phyloP scores from a whole-genome alignment of 257 asterid genomes.

The Penstemon barbatus region DNA sequence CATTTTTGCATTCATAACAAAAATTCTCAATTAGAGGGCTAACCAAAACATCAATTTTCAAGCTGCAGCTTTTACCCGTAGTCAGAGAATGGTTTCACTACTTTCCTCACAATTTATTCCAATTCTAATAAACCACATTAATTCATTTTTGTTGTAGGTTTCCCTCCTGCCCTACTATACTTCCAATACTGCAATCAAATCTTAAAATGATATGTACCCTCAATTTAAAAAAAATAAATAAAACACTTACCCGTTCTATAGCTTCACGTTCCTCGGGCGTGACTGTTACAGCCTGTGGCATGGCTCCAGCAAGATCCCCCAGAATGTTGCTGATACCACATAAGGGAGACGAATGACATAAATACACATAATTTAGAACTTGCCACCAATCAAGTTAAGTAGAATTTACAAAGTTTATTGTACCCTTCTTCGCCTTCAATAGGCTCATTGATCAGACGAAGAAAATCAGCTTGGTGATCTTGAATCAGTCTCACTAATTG shows the following conservation, averaged over 20 bases:
- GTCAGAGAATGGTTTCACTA: no score
- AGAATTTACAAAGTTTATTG: not conserved
- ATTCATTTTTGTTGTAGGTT: no score
- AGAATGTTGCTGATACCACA: constrained; percentile 41
- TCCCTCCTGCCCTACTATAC: no score
- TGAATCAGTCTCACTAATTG: constrained; percentile 71
- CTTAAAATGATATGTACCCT: no score
- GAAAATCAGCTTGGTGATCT: constrained; percentile 83
- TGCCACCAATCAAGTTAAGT: constrained; percentile 1
- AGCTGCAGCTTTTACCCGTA: no score
- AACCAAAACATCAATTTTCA: no score
- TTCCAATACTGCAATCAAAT: no score
- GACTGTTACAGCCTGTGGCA: constrained; percentile 53
- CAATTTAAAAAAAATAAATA: not conserved
- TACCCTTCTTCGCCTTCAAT: constrained; percentile 84
- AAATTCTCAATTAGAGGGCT: no score
- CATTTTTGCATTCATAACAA: no score
- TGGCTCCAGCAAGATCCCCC: constrained; percentile 62
- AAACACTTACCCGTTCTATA: constrained; percentile 59
- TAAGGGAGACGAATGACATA: constrained; percentile 10
- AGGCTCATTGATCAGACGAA: constrained; percentile 84
- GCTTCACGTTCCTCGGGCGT: constrained; percentile 42
- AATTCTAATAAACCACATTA: no score
- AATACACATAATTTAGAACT: not conserved
- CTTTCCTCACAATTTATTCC: no score